A percentile compares a stretch with the other conserved stretches of the same genome.
These are phyloP conservation scores for Zea luxurians DNA, from an alignment of 176 grass and related monocot genomes.

Conservation along the genomic window DNA sequence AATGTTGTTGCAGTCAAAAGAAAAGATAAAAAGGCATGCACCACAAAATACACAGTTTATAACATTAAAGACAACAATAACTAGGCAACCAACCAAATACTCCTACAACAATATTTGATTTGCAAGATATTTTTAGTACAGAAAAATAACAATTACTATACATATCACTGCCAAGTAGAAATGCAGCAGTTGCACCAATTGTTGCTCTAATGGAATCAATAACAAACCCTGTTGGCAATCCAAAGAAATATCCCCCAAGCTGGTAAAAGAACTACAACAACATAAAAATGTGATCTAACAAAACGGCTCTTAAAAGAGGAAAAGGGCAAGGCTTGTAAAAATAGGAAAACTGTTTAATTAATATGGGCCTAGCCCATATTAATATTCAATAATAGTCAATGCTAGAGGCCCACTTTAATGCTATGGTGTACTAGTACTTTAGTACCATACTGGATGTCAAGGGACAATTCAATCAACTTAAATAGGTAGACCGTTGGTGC, in stretches of 20 bases:
- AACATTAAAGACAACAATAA: constrained; percentile 2
- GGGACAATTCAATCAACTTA: too few relatives aligned
- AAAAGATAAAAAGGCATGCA: constrained; percentile 9
- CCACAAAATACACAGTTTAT: background rate
- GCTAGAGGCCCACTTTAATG: too few relatives aligned
- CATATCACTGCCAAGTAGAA: constrained; percentile 94
- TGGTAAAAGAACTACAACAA: constrained; percentile 40
- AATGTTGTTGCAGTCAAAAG: constrained; percentile 1
- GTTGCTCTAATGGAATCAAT: constrained; percentile 96
- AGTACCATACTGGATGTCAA: too few relatives aligned
- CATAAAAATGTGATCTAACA: background rate
- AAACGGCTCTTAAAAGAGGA: background rate
- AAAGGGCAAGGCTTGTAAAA: constrained; percentile 6
- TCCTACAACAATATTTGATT: too few relatives aligned
- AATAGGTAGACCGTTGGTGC: too few relatives aligned
- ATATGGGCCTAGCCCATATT: too few relatives aligned
- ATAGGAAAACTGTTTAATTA: constrained; percentile 10
- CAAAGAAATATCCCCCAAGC: constrained; percentile 99
- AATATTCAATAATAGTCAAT: too few relatives aligned
- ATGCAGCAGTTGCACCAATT: constrained; percentile 96
- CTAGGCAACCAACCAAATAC: too few relatives aligned
- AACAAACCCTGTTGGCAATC: constrained; percentile 87
- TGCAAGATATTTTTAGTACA: too few relatives aligned
- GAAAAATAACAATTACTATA: background rate
- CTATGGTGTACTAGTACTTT: too few relatives aligned